Base-by-base conservation (phyloP, 768 basidiomycete species). In the Psilocybe cyanescens region DNA sequence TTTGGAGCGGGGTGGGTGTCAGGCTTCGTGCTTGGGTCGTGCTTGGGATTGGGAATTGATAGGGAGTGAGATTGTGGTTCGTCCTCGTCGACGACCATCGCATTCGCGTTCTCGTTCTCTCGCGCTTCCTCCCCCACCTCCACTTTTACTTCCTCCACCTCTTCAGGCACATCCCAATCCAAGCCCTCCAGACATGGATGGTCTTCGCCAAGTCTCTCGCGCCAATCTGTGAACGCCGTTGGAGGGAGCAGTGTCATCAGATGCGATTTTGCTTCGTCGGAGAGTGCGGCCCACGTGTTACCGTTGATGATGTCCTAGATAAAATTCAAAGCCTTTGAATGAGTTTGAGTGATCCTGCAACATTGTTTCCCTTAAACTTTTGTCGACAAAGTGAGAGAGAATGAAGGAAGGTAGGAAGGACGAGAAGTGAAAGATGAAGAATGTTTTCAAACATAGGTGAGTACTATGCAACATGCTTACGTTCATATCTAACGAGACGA, bases 401-500 rank as follows among this genome's bases (percentile, higher is more conserved):
- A 12, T 12, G 41, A 44, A 44, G 6, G 41, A 11, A 44, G 5
- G 14, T 8, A n/a, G 14, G n/a, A 44, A 44, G 41, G 14, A 5
- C 7, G n/a, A 44, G 41, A 12, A n/a, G 14, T 11, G 14, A 44
- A 44, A 16, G 33, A 35, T 11, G 33, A 7, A 35, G 37, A 14
- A 39, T 39, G 37, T 39, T 39, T 14, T 8, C 24, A 39, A 8
- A 39, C 37, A 39, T 39, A 14, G 37, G 37, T 14, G 17, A n/a
- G 17, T 31, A 45, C 24, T 30, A 30, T 28, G 44, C 31, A 17
- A 45, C 16, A 46, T 47, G 78, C 81, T 72, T 74, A 87, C 86
- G 65, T 80, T 75, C 60, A 86, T 79, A 58, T 86, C 78, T 64
- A 83, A 72, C 29, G 71, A 76, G 8, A 81, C 81, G 8, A 86